phyloP scores from a whole-genome alignment of 148 eudicot species.

The Amaranthus palmeri region DNA sequence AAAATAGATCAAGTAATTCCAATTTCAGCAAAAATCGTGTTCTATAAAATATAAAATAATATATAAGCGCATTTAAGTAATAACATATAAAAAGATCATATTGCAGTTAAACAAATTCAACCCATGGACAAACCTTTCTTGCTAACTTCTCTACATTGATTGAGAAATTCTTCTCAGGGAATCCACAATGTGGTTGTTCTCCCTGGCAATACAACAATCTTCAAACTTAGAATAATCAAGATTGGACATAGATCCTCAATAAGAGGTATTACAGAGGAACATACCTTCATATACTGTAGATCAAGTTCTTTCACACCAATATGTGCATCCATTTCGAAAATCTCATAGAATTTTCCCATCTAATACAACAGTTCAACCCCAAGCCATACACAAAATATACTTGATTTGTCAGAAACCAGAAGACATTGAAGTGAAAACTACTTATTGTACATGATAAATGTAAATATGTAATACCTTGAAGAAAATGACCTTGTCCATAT shows the following conservation, averaged over 20 bases:
- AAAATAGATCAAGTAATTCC: constrained; percentile 12
- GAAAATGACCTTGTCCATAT: constrained; percentile 98
- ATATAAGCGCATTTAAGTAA: background rate
- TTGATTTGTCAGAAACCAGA: background rate
- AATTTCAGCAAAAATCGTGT: background rate
- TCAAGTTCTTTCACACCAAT: constrained; percentile 92
- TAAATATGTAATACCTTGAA: constrained; percentile 59
- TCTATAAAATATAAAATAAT: background rate
- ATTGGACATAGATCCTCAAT: background rate
- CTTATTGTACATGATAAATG: background rate
- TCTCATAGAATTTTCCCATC: constrained; percentile 99
- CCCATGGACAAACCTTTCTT: constrained; percentile 57
- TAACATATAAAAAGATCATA: background rate
- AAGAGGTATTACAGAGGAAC: background rate
- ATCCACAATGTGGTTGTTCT: constrained; percentile 98
- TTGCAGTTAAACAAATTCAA: background rate
- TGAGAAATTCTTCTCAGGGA: constrained; percentile 91
- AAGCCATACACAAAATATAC: constrained; percentile 6
- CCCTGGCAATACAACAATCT: constrained; percentile 48
- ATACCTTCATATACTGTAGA: constrained; percentile 98
- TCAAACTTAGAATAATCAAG: constrained; percentile 2
- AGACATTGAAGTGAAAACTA: constrained; percentile 1
- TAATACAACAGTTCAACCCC: constrained; percentile 23
- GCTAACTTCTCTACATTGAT: constrained; percentile 84
- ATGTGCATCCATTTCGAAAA: constrained; percentile 99